These are phyloP conservation scores for Auricularia sp. DNA, from an alignment of 768 basidiomycete species.

Conservation along the genomic window DNA sequence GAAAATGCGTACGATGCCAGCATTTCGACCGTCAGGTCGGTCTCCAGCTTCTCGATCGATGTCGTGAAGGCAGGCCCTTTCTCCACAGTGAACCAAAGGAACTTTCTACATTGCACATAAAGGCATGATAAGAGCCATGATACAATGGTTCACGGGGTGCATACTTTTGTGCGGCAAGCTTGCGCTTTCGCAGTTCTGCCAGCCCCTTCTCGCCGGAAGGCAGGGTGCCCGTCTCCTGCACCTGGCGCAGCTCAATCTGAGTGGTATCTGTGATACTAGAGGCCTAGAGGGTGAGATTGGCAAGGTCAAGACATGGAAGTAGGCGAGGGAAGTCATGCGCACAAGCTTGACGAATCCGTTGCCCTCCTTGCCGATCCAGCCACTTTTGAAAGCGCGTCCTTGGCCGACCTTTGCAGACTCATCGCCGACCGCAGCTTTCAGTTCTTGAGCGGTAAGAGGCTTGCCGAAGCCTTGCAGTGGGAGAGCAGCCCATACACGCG, in stretches of 20 bases:
- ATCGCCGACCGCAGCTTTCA: conserved; percentile 72
- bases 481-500: conserved; percentile 82
- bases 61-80: conserved; percentile 86
- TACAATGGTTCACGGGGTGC: not conserved
- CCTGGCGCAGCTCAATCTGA: conserved; percentile 60
- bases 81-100: conserved; percentile 84
- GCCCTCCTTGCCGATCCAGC: conserved; percentile 91
- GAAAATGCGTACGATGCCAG: conserved; percentile 61
- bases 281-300: conserved; percentile 31
- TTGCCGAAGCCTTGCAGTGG: conserved; percentile 59
- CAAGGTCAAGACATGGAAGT: not conserved
- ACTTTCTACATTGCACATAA: conserved; percentile 51
- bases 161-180: conserved; percentile 77
- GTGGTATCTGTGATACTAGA: conserved; percentile 63
- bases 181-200: conserved; percentile 84
- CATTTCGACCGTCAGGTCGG: conserved; percentile 95
- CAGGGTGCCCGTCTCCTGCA: conserved; percentile 63
- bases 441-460: conserved; percentile 54
- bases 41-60: conserved; percentile 86
- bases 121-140: conserved; percentile 5
- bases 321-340: conserved; percentile 21
- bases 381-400: conserved; percentile 91
- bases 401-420: conserved; percentile 91
- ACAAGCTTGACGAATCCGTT: conserved; percentile 80
- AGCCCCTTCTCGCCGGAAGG: conserved; percentile 70